These are phyloP conservation scores for Dictyostelium purpureum DNA, from an alignment of 78 protist species.

Conservation along the genomic window DNA sequence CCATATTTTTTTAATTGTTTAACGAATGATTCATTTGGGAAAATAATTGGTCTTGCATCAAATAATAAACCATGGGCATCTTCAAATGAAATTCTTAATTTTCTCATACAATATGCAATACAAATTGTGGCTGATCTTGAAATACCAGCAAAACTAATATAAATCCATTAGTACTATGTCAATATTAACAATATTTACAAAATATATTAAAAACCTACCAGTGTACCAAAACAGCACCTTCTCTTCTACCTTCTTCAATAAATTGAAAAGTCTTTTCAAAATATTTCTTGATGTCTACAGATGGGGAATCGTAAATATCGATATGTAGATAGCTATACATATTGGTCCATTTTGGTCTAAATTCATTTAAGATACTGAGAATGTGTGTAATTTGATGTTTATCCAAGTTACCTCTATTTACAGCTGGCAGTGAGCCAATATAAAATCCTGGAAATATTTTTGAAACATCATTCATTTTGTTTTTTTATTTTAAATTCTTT, in stretches of 20 bases:
- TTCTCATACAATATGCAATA: constrained; percentile 79
- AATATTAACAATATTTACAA: neutral
- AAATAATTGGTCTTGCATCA: constrained; percentile 63
- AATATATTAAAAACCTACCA: constrained; percentile 35
- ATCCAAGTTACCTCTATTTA: constrained; percentile 43
- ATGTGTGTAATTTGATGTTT: constrained; percentile 51
- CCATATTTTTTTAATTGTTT: constrained; percentile 68
- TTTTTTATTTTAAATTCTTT: neutral
- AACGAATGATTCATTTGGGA: constrained; percentile 80
- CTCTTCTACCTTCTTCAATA: constrained; percentile 70
- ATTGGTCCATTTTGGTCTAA: constrained; percentile 62
- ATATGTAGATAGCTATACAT: constrained; percentile 46
- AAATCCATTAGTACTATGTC: neutral
- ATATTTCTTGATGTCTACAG: constrained; percentile 9
- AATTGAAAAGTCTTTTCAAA: constrained; percentile 65
- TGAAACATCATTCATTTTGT: neutral
- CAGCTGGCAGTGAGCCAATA: constrained; percentile 46
- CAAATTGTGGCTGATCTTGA: constrained; percentile 74
- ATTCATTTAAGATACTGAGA: constrained; percentile 22
- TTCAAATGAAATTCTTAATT: constrained; percentile 8
- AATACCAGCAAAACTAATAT: constrained; percentile 67
- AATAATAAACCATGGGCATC: constrained; percentile 62
- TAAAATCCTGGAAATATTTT: constrained; percentile 65
- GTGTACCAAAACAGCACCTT: constrained; percentile 83
- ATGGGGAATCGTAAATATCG: constrained; percentile 26